Evolutionary conservation across 2,329 filamentous ascomycete species (phyloP), one percentile per base, ranked within the genome.

Genomic region (Aspergillus amoenus): DNA sequence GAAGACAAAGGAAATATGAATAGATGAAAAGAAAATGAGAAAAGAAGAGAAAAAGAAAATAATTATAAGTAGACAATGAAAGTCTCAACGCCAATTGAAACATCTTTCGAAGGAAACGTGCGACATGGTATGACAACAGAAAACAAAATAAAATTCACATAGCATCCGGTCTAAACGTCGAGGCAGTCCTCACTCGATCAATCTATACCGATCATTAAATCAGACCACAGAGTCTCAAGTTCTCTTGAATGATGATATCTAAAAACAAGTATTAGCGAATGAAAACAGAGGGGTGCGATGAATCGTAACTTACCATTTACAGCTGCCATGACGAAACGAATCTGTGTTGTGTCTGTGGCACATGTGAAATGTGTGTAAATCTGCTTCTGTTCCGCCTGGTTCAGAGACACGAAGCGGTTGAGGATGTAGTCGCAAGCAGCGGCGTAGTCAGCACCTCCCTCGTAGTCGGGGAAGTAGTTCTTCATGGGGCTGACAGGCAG

Each of bases 231-330:
- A 96, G 85, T 77, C 94, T 89, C 64, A 99, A 87, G 81, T 99
- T 99, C 81, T 97, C 94, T 82, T 99, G 94, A 77, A 99, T 99
- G 80, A 99, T 99, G 77, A 99, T 99, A 80, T 99, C 94, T 96
- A 50, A 22, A 80, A 51, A 21, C 80, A 34, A 22, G 3, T 18
- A 47, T 68, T 57, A 67, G 64, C 30, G n/a, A 9, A 21, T 21
- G 30, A 3, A n/a, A 34, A 17, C 8, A 30, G 27, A 15, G 4
- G 15, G 15, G 6, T 52, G 11, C 1, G 15, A 21, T 11, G 30
- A 22, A 32, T 32, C 15, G n/a, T 34, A 42, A 75, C 88, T 71
- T 84, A 96, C 93, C 93, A 80, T 99, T 99, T 72, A 99, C 94
- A 66, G 94, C 94, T 61, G 93, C 93, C 94, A 99, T 99, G 79